Conservation (phyloP, 345 rosid genomes). For the Eucalyptus cloeziana region DNA sequence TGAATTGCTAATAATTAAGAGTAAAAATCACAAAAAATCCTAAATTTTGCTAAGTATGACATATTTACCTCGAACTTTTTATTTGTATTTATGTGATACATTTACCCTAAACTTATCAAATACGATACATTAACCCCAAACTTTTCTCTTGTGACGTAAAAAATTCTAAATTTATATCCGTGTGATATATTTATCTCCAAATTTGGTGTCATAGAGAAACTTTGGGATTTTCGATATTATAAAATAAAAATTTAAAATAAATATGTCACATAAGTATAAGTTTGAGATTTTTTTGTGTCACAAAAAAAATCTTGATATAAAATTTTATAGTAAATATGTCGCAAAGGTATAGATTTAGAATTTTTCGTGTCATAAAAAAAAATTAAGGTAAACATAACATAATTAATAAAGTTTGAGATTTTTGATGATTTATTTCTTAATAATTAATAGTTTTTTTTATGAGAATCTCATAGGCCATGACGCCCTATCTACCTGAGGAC, state of each 20-base stretch:
- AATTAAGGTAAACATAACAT: fast-evolving
- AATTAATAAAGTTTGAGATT: too few relatives aligned
- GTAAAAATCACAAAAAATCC: too few relatives aligned
- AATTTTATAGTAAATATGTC: too few relatives aligned
- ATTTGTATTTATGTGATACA: too few relatives aligned
- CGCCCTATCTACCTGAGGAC: not conserved
- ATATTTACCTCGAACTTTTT: too few relatives aligned
- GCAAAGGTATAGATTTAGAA: too few relatives aligned
- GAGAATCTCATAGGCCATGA: not conserved
- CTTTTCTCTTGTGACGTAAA: fast-evolving
- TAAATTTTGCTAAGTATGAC: too few relatives aligned
- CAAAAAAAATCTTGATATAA: fast-evolving
- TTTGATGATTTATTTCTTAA: fast-evolving
- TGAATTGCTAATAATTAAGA: too few relatives aligned
- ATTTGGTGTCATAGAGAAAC: fast-evolving
- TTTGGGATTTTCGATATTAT: fast-evolving
- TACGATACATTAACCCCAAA: too few relatives aligned
- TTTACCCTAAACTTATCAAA: fast-evolving
- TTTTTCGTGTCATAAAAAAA: fast-evolving
- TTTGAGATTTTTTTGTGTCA: fast-evolving
- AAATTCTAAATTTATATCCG: fast-evolving
- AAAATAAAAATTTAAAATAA: too few relatives aligned
- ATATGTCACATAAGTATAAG: too few relatives aligned
- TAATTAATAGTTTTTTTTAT: not conserved
- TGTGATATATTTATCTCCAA: fast-evolving